Evolutionary conservation across 179 eudicot genomes (phyloP).

Genomic region (Beta corolliflora): DNA sequence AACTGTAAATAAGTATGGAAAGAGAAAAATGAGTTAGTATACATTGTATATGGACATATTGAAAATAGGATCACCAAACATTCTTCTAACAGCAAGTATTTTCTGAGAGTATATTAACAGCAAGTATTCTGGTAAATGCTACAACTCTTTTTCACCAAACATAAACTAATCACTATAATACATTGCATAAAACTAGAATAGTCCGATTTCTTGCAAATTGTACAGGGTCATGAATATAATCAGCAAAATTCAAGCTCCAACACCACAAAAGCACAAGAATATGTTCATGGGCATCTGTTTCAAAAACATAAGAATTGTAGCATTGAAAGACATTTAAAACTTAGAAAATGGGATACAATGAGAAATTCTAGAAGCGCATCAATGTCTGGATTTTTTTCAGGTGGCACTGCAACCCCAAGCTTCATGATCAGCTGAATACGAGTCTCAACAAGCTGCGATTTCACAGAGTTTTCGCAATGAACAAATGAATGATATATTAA

Average conservation of each 20-base stretch:
- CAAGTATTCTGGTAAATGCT: neutral
- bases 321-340: neutral
- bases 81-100: neutral
- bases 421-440: slow-evolving; percentile 70
- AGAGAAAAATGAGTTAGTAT: neutral
- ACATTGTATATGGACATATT: neutral
- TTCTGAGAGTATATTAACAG: neutral
- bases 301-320: neutral
- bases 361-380: slow-evolving; percentile 59
- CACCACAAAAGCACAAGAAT: neutral
- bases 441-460: slow-evolving; percentile 74
- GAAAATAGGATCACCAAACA: neutral
- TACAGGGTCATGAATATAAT: neutral
- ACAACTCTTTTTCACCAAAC: neutral
- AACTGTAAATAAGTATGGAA: neutral
- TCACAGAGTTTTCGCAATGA: neutral
- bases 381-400: slow-evolving; percentile 44
- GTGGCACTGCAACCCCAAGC: slow-evolving; percentile 46
- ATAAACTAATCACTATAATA: neutral
- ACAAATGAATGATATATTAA: neutral
- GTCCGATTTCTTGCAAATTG: neutral
- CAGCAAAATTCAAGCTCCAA: slow-evolving; percentile 1
- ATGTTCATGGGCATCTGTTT: neutral
- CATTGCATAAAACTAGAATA: neutral
- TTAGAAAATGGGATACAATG: slow-evolving; percentile 53